Evolutionary conservation across 176 grass and related monocot species (phyloP).

Genomic region (Eragrostis curvula): DNA sequence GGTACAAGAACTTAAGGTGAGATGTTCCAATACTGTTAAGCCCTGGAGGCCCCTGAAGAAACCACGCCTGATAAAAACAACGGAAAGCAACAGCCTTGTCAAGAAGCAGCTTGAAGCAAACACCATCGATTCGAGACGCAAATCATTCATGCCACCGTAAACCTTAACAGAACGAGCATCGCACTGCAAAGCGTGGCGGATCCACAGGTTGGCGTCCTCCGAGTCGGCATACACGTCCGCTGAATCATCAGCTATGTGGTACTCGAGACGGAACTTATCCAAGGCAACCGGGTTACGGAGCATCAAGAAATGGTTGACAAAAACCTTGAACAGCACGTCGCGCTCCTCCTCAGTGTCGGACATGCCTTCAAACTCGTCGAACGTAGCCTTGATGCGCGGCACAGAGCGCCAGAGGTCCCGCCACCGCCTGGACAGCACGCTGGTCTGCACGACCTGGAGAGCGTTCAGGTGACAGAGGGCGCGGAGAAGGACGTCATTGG

Average conservation of each 20-base stretch:
- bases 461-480: background rate
- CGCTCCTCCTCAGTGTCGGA: background rate
- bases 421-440: slow-evolving; percentile 27
- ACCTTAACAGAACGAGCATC: background rate
- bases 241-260: background rate
- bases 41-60: slow-evolving; percentile 7
- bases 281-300: background rate
- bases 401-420: slow-evolving; percentile 33
- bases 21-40: slow-evolving; percentile 22
- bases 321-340: background rate
- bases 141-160: fast-evolving
- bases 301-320: slow-evolving; percentile 5
- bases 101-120: slow-evolving; percentile 19
- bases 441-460: background rate
- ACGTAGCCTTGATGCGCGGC: background rate
- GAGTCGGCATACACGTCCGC: fast-evolving
- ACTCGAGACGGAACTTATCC: background rate
- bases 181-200: slow-evolving; percentile 8
- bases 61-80: fast-evolving
- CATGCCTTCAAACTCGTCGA: background rate
- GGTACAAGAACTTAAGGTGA: background rate
- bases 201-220: slow-evolving; percentile 1
- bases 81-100: background rate
- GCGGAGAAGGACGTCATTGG: background rate
- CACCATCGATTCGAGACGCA: background rate